Percentiles rank a stretch among this genome's conserved stretches.
phyloP scores from a whole-genome alignment of 192 early-diverging fungal genomes.

The Pilaira anomala region DNA sequence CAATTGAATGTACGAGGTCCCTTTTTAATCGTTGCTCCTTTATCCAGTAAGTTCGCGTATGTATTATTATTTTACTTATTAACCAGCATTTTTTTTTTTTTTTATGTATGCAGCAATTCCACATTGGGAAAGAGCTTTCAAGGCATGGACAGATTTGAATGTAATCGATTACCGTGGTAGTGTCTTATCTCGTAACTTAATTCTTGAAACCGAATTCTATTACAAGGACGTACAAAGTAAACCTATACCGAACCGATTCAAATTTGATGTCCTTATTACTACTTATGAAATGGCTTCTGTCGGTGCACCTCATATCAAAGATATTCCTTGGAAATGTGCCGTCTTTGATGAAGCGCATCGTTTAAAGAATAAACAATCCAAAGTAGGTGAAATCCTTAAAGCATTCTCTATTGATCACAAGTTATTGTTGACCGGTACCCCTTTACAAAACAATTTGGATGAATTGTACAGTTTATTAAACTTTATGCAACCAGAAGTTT shows the following conservation, averaged over 20 bases:
- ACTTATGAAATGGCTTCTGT: conserved; percentile 60
- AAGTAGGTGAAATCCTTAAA: conserved; percentile 73
- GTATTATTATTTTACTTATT: not conserved
- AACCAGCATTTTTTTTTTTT: not conserved
- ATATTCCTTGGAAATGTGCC: conserved; percentile 66
- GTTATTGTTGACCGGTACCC: conserved; percentile 79
- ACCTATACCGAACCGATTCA: conserved; percentile 48
- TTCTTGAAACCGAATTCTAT: conserved; percentile 81
- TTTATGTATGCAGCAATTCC: conserved; percentile 25
- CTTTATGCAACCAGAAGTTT: conserved; percentile 72
- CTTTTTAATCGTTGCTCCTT: conserved; percentile 66
- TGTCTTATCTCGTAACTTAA: conserved; percentile 59
- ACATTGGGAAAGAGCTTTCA: conserved; percentile 71
- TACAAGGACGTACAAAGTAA: conserved; percentile 57
- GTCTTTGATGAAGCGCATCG: conserved; percentile 84
- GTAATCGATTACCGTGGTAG: conserved; percentile 75
- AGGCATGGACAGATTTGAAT: conserved; percentile 70
- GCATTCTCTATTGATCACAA: conserved; percentile 73
- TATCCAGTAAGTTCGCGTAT: conserved; percentile 40
- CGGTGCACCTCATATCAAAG: conserved; percentile 65
- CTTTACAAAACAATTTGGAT: conserved; percentile 79
- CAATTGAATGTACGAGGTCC: conserved; percentile 65
- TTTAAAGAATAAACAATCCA: conserved; percentile 82
- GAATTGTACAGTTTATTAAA: conserved; percentile 81
- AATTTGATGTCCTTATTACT: conserved; percentile 62